Evolutionary conservation across 805 yeast species (phyloP).

Genomic region (Tetrapisispora phaffii): DNA sequence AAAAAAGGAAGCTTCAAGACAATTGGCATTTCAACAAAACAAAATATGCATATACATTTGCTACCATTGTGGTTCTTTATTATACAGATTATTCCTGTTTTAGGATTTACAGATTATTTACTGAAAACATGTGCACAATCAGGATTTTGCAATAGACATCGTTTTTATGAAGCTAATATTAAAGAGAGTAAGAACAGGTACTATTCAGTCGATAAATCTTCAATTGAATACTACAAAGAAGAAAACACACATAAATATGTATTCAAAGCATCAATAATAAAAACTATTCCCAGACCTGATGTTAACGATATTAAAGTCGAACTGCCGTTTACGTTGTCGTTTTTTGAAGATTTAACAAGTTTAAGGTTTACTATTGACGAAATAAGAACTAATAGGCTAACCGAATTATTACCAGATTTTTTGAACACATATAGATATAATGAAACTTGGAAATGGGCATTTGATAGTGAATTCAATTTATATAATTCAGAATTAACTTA

Average conservation of each 20-base stretch:
- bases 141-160: constrained; percentile 76
- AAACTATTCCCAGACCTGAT: constrained; percentile 29
- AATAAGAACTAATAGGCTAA: constrained; percentile 30
- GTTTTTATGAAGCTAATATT: constrained; percentile 48
- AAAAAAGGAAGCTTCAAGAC: not conserved
- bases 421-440: constrained; percentile 45
- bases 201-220: constrained; percentile 34
- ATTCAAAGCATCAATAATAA: constrained; percentile 40
- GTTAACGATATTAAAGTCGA: constrained; percentile 30
- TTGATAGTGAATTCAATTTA: constrained; percentile 20
- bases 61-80: not conserved
- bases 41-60: not conserved
- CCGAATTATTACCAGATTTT: constrained; percentile 12
- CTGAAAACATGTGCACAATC: constrained; percentile 71
- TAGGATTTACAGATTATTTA: constrained; percentile 51
- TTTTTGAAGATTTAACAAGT: constrained; percentile 43
- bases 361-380: constrained; percentile 65
- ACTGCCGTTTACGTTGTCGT: constrained; percentile 48
- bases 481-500: constrained; percentile 11
- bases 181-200: constrained; percentile 27
- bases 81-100: not conserved
- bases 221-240: constrained; percentile 22
- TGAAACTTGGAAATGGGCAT: constrained; percentile 52
- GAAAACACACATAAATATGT: constrained; percentile 14
- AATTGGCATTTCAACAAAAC: not conserved